A percentile compares a stretch with the other conserved stretches of the same genome.
These are phyloP conservation scores for Cercospora nicotianae DNA, from an alignment of 2,329 filamentous ascomycete genomes.

Conservation along the genomic window DNA sequence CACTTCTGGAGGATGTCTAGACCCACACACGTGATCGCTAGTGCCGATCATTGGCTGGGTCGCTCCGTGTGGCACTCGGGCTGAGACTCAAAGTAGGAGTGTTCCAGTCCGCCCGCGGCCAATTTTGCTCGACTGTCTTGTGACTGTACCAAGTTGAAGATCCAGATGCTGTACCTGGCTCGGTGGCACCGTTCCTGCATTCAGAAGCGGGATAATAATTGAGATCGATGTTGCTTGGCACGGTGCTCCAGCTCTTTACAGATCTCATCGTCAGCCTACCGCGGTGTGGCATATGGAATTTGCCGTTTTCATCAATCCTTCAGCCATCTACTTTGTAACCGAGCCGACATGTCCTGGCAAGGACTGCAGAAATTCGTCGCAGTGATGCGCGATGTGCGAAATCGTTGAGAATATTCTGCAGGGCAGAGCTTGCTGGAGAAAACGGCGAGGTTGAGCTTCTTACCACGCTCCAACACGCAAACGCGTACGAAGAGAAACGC, in stretches of 20 bases:
- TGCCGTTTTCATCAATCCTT: not conserved
- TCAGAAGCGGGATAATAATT: not conserved
- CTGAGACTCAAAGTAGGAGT: not conserved
- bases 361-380: not conserved
- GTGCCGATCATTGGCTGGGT: constrained; percentile 2
- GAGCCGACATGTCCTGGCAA: not conserved
- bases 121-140: constrained; percentile 5
- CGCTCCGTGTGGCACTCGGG: not conserved
- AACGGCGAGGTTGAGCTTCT: not conserved
- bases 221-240: constrained; percentile 7
- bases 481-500: not conserved
- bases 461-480: not conserved
- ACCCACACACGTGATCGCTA: constrained; percentile 4
- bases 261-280: not conserved
- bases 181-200: constrained; percentile 4
- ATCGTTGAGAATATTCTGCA: not conserved
- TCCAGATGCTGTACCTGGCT: constrained; percentile 1
- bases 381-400: not conserved
- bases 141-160: not conserved
- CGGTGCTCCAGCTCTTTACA: not conserved
- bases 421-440: not conserved
- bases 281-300: constrained; percentile 3
- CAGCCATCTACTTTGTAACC: not conserved
- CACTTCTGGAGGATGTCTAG: constrained; percentile 7
- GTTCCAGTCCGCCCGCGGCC: constrained; percentile 1